A percentile compares a stretch with the other conserved stretches of the same genome.
Conservation (phyloP, 148 eudicot genomes). For the Talinum fruticosum region DNA sequence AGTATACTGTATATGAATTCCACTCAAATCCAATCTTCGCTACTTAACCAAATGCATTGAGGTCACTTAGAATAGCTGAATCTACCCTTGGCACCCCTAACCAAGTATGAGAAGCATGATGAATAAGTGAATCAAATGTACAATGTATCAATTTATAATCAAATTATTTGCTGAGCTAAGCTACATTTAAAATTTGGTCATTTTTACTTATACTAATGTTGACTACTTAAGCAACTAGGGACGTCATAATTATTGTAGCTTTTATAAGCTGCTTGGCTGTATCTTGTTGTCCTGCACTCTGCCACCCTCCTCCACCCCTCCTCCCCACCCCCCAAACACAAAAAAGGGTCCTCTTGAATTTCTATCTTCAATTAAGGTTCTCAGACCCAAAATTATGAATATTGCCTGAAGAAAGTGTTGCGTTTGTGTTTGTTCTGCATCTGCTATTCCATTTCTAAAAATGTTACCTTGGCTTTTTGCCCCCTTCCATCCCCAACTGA, state of each 20-base stretch:
- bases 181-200: background rate
- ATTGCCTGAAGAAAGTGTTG: background rate
- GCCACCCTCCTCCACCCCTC: background rate
- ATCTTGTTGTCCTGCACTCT: no score
- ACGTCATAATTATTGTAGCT: no score
- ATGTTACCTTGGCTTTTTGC: background rate
- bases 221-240: no score
- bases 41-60: no score
- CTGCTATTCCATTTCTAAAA: background rate
- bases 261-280: background rate
- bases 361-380: background rate
- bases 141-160: no score
- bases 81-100: no score
- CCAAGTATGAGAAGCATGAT: background rate
- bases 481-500: background rate
- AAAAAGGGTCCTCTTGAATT: background rate
- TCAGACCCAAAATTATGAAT: background rate
- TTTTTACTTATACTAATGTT: background rate
- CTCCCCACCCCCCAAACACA: background rate
- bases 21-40: no score
- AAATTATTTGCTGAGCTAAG: background rate
- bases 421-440: background rate
- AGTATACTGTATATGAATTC: no score
- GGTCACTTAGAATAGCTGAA: no score
- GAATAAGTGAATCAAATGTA: background rate